Conservation (phyloP, 192 early-diverging fungal species). For the Obelidium mucronatum region DNA sequence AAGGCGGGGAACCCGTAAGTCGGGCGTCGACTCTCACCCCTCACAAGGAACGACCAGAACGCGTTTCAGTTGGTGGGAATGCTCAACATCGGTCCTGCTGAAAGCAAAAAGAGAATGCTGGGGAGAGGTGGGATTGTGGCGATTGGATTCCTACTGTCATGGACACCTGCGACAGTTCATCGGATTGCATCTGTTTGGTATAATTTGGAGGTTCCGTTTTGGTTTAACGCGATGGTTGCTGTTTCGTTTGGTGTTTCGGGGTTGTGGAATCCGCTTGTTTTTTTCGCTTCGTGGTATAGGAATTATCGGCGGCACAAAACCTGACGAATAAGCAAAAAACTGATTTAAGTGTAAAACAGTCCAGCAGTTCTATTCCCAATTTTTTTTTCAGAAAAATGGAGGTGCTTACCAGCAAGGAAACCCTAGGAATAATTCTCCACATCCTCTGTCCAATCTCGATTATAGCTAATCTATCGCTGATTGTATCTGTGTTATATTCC, state of each 20-base stretch:
- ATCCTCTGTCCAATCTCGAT: background rate
- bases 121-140: background rate
- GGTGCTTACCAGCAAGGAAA: background rate
- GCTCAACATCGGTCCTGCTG: background rate
- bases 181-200: background rate
- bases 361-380: background rate
- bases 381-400: background rate
- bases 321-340: background rate
- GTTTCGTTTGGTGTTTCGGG: background rate
- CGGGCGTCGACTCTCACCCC: background rate
- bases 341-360: background rate
- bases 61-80: background rate
- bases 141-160: slow-evolving; percentile 1
- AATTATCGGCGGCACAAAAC: background rate
- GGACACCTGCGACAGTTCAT: slow-evolving; percentile 7
- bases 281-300: slow-evolving; percentile 17
- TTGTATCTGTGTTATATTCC: background rate
- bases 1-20: too few species aligned
- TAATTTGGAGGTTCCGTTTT: background rate
- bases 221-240: background rate
- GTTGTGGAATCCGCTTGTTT: slow-evolving; percentile 9
- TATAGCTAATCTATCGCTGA: background rate
- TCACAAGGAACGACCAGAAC: background rate
- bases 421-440: background rate
- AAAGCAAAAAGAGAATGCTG: slow-evolving; percentile 8